Evolutionary conservation across 768 basidiomycete genomes (phyloP).

Genomic region (Pholiota microspora): DNA sequence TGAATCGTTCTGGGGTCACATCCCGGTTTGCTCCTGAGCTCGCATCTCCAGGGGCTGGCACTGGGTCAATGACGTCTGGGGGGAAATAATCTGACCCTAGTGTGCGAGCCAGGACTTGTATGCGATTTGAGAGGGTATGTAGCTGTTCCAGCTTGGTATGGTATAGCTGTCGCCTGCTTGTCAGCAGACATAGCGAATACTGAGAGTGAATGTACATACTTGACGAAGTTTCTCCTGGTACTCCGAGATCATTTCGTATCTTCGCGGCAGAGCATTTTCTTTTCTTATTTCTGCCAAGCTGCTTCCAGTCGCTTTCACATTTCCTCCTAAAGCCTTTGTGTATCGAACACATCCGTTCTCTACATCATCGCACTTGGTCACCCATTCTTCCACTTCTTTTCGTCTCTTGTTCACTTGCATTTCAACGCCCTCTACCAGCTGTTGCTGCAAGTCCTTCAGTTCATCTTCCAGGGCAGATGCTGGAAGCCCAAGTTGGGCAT

Average conservation of each 20-base stretch:
- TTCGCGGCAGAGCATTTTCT: conserved; percentile 67
- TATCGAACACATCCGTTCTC: conserved; percentile 69
- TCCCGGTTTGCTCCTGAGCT: conserved; percentile 52
- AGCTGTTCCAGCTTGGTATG: conserved; percentile 79
- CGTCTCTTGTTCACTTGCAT: conserved; percentile 64
- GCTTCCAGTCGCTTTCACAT: conserved; percentile 62
- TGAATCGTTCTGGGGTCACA: conserved; percentile 80
- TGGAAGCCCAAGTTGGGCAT: conserved; percentile 82
- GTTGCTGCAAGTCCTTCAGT: conserved; percentile 66
- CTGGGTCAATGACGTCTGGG: conserved; percentile 51
- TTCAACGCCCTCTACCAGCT: conserved; percentile 76
- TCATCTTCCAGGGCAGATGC: conserved; percentile 80
- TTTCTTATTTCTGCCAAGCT: conserved; percentile 70
- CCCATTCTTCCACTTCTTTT: conserved; percentile 78
- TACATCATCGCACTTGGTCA: conserved; percentile 55
- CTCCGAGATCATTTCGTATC: conserved; percentile 65
- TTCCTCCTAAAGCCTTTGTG: conserved; percentile 66
- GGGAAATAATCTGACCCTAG: conserved; percentile 60
- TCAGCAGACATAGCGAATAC: background rate
- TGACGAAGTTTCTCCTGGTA: conserved; percentile 80
- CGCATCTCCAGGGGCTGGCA: conserved; percentile 35
- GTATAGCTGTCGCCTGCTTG: conserved; percentile 46
- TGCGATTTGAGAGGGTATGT: conserved; percentile 64
- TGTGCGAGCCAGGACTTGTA: conserved; percentile 56
- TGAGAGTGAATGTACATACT: conserved; percentile 56